Percentiles rank a stretch among this genome's conserved stretches.
These are phyloP conservation scores for Metschnikowia kofuensis DNA, from an alignment of 805 yeast genomes.

Conservation along the genomic window DNA sequence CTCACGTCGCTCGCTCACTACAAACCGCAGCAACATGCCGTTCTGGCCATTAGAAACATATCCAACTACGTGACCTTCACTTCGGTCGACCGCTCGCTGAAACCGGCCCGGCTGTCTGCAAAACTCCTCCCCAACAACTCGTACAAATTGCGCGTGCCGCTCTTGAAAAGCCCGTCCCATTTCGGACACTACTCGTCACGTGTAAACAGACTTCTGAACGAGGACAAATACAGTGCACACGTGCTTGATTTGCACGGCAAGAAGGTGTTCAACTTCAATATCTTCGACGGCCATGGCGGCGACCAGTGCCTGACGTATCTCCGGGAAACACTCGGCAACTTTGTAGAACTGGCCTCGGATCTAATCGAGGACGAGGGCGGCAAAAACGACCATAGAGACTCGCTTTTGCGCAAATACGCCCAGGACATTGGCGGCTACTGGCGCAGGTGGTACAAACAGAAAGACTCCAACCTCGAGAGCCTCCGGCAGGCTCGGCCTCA, in stretches of 20 bases:
- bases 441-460: slow-evolving; percentile 65
- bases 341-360: slow-evolving; percentile 46
- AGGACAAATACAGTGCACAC: slow-evolving; percentile 72
- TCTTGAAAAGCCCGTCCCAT: slow-evolving; percentile 64
- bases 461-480: slow-evolving; percentile 28
- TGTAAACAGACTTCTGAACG: slow-evolving; percentile 74
- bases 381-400: slow-evolving; percentile 25
- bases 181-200: slow-evolving; percentile 80
- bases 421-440: slow-evolving; percentile 78
- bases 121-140: slow-evolving; percentile 6
- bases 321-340: slow-evolving; percentile 46
- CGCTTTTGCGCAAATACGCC: slow-evolving; percentile 53
- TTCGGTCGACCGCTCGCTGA: slow-evolving; percentile 18
- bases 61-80: slow-evolving; percentile 29
- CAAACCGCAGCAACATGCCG: neutral
- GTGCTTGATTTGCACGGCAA: slow-evolving; percentile 40
- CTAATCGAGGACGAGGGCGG: neutral
- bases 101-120: neutral
- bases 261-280: slow-evolving; percentile 57
- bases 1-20: neutral
- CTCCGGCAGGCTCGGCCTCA: slow-evolving; percentile 21
- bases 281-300: slow-evolving; percentile 97
- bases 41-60: slow-evolving; percentile 3
- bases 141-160: slow-evolving; percentile 48
- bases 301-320: slow-evolving; percentile 66